These are phyloP conservation scores for Dittrichia graveolens DNA, from an alignment of 129 eudicot genomes.

Conservation along the genomic window DNA sequence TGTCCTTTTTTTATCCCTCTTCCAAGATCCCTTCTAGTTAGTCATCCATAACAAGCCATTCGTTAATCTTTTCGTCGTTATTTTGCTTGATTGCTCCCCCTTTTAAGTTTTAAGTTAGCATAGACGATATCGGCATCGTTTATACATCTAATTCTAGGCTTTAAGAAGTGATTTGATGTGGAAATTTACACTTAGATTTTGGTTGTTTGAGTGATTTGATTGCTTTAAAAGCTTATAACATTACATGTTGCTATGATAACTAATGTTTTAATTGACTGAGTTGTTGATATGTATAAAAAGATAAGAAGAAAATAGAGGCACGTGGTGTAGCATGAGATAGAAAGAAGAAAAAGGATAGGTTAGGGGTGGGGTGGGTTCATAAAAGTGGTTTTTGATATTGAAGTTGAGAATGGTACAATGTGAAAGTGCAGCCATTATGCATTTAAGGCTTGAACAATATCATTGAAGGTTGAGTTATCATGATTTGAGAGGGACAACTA, in stretches of 20 bases:
- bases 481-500: conserved; percentile 42
- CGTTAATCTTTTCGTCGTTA: neutral
- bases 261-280: conserved; percentile 14
- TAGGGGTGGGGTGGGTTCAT: conserved; percentile 15
- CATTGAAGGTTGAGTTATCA: conserved; percentile 46
- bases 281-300: conserved; percentile 12
- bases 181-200: neutral
- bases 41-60: neutral
- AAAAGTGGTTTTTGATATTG: conserved; percentile 42
- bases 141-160: too few relatives aligned
- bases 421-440: conserved; percentile 44
- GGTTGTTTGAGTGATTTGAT: conserved; percentile 16
- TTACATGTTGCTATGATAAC: conserved; percentile 20
- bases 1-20: conserved; percentile 24
- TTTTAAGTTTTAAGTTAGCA: too few relatives aligned
- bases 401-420: conserved; percentile 39
- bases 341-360: conserved; percentile 28
- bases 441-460: conserved; percentile 34
- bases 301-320: conserved; percentile 28
- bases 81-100: neutral
- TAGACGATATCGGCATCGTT: too few relatives aligned
- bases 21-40: neutral
- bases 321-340: conserved; percentile 43
- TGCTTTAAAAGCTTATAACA: conserved; percentile 21
- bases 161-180: too few relatives aligned